Percentiles rank a stretch among this genome's conserved stretches.
Evolutionary conservation across 306 rosid genomes (phyloP).

Genomic region (Albizia julibrissin): DNA sequence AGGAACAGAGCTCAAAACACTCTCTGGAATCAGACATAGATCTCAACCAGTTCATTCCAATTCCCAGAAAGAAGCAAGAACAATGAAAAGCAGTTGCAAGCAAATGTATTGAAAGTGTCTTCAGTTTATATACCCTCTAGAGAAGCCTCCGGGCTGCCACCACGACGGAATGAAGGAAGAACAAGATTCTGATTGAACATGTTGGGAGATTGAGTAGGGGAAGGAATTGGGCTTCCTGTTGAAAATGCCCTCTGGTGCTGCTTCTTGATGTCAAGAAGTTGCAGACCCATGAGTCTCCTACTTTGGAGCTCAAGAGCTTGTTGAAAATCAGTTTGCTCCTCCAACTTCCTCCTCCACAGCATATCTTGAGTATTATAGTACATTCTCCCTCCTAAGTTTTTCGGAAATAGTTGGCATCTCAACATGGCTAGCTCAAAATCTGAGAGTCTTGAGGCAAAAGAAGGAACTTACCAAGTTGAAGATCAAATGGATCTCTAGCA

Average conservation of each 20-base stretch:
- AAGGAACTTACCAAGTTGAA: conserved; percentile 71
- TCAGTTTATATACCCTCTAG: conserved; percentile 45
- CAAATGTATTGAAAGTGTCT: conserved; percentile 16
- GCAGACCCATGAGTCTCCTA: conserved; percentile 78
- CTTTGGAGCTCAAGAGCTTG: conserved; percentile 90
- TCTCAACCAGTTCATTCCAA: conserved; percentile 27
- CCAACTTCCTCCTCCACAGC: conserved; percentile 88
- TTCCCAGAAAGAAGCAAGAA: not conserved
- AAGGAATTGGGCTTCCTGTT: conserved; percentile 67
- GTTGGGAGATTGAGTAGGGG: conserved; percentile 72
- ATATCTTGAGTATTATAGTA: conserved; percentile 77
- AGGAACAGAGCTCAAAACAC: conserved; percentile 39
- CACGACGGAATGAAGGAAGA: conserved; percentile 54
- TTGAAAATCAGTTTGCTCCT: conserved; percentile 87
- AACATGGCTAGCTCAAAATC: not conserved
- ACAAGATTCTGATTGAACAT: conserved; percentile 54
- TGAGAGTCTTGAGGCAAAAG: not conserved
- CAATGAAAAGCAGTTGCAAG: conserved; percentile 3
- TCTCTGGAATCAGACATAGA: conserved; percentile 50
- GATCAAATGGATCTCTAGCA: conserved; percentile 77
- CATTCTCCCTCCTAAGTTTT: conserved; percentile 69
- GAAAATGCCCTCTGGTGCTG: conserved; percentile 76
- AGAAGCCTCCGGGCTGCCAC: conserved; percentile 45
- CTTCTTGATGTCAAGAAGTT: conserved; percentile 88
- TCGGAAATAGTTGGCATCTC: not conserved